Percentiles rank a stretch among this genome's conserved stretches.
These are phyloP conservation scores for Mortierella sp. DNA, from an alignment of 371 early-diverging fungal species.

Conservation along the genomic window DNA sequence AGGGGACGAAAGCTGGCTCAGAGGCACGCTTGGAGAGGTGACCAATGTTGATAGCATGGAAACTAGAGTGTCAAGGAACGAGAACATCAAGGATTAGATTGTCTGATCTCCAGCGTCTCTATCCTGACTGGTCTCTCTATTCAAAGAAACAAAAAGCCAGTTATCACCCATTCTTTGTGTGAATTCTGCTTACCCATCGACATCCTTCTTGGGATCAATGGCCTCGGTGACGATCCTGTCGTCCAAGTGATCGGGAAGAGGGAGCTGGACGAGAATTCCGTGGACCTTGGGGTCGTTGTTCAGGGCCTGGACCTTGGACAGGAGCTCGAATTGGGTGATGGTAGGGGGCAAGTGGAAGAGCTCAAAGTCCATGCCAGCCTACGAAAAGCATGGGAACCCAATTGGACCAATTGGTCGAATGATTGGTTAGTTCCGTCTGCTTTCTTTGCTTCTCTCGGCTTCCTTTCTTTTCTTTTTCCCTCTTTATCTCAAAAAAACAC, in stretches of 20 bases:
- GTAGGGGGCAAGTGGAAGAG: constrained; percentile 48
- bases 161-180: neutral
- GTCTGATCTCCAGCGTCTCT: neutral
- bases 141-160: neutral
- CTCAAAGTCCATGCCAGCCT: constrained; percentile 58
- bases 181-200: constrained; percentile 82
- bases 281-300: constrained; percentile 89
- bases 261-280: constrained; percentile 95
- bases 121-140: neutral
- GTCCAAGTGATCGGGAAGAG: constrained; percentile 85
- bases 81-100: no score
- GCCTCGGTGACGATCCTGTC: constrained; percentile 85
- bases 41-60: constrained; percentile 93
- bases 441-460: neutral
- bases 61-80: constrained; percentile 58
- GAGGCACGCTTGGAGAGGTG: constrained; percentile 84
- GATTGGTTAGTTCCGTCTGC: neutral
- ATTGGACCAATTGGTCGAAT: neutral
- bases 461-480: neutral
- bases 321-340: constrained; percentile 59
- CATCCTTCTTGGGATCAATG: constrained; percentile 90
- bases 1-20: constrained; percentile 88
- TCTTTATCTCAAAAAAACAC: neutral
- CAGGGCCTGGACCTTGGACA: constrained; percentile 70
- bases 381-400: constrained; percentile 3